phyloP scores from a whole-genome alignment of 2,329 filamentous ascomycete species.

The Shiraia bambusicola region DNA sequence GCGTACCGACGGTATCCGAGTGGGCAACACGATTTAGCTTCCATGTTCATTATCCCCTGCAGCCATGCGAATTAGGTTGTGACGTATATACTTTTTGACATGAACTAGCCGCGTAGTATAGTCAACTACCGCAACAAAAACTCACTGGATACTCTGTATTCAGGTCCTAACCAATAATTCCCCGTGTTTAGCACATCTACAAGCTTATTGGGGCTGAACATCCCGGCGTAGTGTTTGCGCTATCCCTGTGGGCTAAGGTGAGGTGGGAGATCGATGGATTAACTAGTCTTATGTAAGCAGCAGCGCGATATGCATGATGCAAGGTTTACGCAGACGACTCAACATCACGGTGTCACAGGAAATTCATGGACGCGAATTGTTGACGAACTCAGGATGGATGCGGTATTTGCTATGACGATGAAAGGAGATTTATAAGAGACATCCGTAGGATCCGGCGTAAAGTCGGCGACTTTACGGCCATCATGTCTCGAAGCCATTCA shows the following conservation, averaged over 20 bases:
- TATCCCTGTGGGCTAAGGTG: neutral
- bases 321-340: constrained; percentile 1
- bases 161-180: constrained; percentile 9
- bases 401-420: too few species aligned
- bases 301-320: neutral
- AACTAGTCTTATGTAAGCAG: neutral
- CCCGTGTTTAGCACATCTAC: constrained; percentile 9
- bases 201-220: too few species aligned
- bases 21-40: neutral
- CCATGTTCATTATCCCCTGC: neutral
- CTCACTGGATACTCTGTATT: too few species aligned
- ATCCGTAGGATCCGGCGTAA: too few species aligned
- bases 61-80: too few species aligned
- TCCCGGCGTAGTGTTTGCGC: too few species aligned
- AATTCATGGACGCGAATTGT: neutral
- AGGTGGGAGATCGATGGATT: neutral
- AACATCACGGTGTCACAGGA: constrained; percentile 3
- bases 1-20: constrained; percentile 16
- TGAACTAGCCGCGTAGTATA: too few species aligned
- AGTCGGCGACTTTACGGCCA: too few species aligned
- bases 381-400: neutral
- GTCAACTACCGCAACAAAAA: too few species aligned
- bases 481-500: too few species aligned
- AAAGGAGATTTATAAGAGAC: too few species aligned
- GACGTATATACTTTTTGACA: too few species aligned